Conservation (phyloP, 306 rosid genomes). For the Rosa multiflora region DNA sequence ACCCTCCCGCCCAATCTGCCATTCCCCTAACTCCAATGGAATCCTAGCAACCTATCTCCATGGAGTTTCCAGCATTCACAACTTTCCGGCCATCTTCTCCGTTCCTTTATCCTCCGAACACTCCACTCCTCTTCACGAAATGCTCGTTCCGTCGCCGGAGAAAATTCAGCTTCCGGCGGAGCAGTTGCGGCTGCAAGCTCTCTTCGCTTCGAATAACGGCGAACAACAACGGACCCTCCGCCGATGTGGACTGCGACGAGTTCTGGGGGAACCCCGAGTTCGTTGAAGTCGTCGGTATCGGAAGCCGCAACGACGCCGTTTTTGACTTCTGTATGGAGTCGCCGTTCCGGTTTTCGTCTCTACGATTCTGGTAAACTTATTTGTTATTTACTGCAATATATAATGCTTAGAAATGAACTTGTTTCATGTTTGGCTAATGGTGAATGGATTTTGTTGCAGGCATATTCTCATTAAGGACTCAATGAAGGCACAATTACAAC, state of each 20-base stretch:
- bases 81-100: constrained; percentile 35
- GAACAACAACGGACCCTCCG: constrained; percentile 26
- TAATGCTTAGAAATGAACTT: not conserved
- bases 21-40: not conserved
- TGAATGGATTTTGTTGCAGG: constrained; percentile 47
- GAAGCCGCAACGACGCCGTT: constrained; percentile 84
- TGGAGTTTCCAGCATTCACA: constrained; percentile 53
- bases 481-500: constrained; percentile 55
- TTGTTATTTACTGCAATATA: not conserved
- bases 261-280: constrained; percentile 46
- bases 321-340: constrained; percentile 74
- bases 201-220: constrained; percentile 32
- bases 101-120: constrained; percentile 41
- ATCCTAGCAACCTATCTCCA: constrained; percentile 1
- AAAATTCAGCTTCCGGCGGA: constrained; percentile 23
- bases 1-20: constrained; percentile 15
- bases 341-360: constrained; percentile 52
- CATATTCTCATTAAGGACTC: constrained; percentile 57
- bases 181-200: constrained; percentile 23
- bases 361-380: constrained; percentile 61
- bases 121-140: constrained; percentile 23
- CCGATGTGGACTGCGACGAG: constrained; percentile 31
- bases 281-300: constrained; percentile 78
- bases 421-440: too few relatives aligned
- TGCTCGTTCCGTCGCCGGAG: constrained; percentile 22